Percentiles rank a stretch among this genome's conserved stretches.
Conservation (phyloP, 331 rosid genomes). For the Pyrus hybrid region DNA sequence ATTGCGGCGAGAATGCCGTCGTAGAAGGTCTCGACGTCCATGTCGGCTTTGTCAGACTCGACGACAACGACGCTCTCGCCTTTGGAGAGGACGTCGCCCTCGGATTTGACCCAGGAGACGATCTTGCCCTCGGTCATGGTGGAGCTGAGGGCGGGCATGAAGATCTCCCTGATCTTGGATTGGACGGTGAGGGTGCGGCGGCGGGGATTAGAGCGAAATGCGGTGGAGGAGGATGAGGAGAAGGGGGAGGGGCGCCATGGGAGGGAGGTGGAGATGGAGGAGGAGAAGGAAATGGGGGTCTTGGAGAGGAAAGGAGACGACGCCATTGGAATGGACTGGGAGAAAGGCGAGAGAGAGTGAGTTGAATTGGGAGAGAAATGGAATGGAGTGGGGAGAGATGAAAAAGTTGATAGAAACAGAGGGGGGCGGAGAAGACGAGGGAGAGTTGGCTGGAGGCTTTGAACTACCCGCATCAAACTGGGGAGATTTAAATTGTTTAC, state of each 20-base stretch:
- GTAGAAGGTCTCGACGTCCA: slow-evolving; percentile 94
- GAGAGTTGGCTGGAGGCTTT: slow-evolving; percentile 26
- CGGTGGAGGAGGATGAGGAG: slow-evolving; percentile 3
- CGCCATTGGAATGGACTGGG: slow-evolving; percentile 31
- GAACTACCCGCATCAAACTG: slow-evolving; percentile 14
- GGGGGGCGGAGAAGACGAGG: slow-evolving; percentile 64
- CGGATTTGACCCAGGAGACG: slow-evolving; percentile 91
- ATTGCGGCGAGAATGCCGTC: slow-evolving; percentile 91
- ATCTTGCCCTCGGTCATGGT: slow-evolving; percentile 98
- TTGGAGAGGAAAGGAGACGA: slow-evolving; percentile 29
- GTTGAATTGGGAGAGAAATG: not conserved
- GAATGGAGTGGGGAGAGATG: not conserved
- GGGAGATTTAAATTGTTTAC: slow-evolving; percentile 15
- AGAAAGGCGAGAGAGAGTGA: not conserved
- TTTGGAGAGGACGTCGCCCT: slow-evolving; percentile 86
- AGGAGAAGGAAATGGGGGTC: slow-evolving; percentile 49
- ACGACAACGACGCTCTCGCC: slow-evolving; percentile 96
- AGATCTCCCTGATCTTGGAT: slow-evolving; percentile 84
- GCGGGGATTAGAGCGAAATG: slow-evolving; percentile 22
- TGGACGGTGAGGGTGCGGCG: slow-evolving; percentile 35
- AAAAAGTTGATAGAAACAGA: not conserved
- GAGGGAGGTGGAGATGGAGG: slow-evolving; percentile 42
- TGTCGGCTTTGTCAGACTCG: slow-evolving; percentile 93
- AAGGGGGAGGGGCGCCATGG: slow-evolving; percentile 18
- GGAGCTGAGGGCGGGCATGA: slow-evolving; percentile 98